phyloP scores from a whole-genome alignment of 1,284 basidiomycete species.

The Schizophyllum amplum region DNA sequence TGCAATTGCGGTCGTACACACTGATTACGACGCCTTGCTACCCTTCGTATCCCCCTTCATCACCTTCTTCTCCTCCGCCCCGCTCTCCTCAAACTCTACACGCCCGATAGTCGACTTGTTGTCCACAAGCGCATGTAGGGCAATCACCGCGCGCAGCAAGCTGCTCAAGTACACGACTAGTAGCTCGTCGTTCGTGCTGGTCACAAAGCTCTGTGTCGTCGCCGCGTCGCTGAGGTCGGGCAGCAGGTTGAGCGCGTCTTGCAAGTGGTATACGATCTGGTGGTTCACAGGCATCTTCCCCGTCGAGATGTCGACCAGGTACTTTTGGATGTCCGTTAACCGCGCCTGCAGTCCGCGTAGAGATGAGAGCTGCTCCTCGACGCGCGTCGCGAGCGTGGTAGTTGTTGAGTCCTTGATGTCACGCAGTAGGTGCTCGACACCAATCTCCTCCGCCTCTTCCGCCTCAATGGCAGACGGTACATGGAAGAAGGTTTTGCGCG shows the following conservation, averaged over 20 bases:
- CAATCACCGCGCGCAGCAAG: conserved; percentile 87
- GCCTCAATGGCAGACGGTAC: conserved; percentile 81
- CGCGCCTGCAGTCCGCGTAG: conserved; percentile 89
- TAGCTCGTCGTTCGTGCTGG: conserved; percentile 91
- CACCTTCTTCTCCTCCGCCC: conserved; percentile 45
- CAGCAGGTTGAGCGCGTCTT: conserved; percentile 91
- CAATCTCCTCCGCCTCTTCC: conserved; percentile 98
- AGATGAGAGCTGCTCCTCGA: conserved; percentile 85
- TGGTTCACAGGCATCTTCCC: conserved; percentile 91
- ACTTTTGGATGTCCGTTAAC: conserved; percentile 81
- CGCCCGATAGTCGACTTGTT: conserved; percentile 75
- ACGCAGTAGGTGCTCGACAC: conserved; percentile 94
- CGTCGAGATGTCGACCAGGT: conserved; percentile 75
- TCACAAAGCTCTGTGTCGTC: conserved; percentile 77
- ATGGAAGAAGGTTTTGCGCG: conserved; percentile 72
- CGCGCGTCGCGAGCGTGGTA: conserved; percentile 88
- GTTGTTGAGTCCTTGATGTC: conserved; percentile 94
- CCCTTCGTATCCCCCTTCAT: conserved; percentile 30
- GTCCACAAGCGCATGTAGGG: conserved; percentile 87
- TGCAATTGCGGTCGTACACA: not conserved
- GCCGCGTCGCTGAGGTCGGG: conserved; percentile 73
- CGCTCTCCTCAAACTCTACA: conserved; percentile 73
- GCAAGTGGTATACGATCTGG: conserved; percentile 92
- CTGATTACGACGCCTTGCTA: not conserved
- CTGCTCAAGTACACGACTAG: conserved; percentile 93